A percentile compares a stretch with the other conserved stretches of the same genome.
Evolutionary conservation across 2,329 filamentous ascomycete species (phyloP).

Genomic region (Fonsecaea pugnacius): DNA sequence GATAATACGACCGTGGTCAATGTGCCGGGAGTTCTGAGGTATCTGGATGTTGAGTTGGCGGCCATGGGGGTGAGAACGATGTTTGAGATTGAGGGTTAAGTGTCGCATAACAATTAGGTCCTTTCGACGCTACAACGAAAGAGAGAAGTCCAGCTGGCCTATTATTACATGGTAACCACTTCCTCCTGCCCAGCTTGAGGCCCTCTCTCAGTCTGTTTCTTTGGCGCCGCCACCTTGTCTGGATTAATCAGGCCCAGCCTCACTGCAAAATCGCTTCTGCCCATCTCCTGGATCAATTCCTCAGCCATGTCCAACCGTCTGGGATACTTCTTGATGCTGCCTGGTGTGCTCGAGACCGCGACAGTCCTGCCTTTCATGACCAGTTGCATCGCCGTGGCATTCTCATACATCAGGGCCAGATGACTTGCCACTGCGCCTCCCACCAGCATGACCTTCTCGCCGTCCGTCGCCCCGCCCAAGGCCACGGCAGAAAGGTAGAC

Average conservation of each 20-base stretch:
- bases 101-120: background rate
- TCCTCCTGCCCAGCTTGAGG: conserved; percentile 3
- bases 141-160: background rate
- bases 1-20: conserved; percentile 89
- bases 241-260: conserved; percentile 44
- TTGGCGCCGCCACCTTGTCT: conserved; percentile 8
- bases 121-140: background rate
- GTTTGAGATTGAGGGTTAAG: conserved; percentile 70
- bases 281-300: conserved; percentile 46
- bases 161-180: conserved; percentile 29
- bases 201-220: background rate
- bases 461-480: conserved; percentile 60
- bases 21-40: conserved; percentile 89
- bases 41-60: conserved; percentile 89
- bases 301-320: conserved; percentile 45
- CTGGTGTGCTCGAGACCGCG: conserved; percentile 28
- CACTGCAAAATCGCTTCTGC: conserved; percentile 45
- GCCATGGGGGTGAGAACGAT: conserved; percentile 97
- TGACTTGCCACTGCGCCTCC: conserved; percentile 58
- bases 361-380: conserved; percentile 57
- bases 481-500: conserved; percentile 63
- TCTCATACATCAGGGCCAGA: conserved; percentile 60
- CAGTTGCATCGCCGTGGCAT: conserved; percentile 54
- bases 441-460: conserved; percentile 58
- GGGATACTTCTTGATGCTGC: conserved; percentile 40